phyloP scores from a whole-genome alignment of 73 alveolate genomes.

The Tetrahymena borealis region DNA sequence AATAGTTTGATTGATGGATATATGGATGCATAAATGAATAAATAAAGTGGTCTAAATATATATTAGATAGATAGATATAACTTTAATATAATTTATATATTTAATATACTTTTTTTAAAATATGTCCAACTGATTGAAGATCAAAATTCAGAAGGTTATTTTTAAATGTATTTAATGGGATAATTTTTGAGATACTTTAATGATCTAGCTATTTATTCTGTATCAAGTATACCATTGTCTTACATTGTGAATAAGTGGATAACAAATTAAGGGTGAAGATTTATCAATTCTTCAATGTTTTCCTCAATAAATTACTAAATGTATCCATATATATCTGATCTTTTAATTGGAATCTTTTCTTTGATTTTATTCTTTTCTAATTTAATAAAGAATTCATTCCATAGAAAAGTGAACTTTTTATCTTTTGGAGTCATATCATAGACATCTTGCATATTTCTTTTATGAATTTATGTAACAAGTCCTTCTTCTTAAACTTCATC shows the following conservation, averaged over 20 bases:
- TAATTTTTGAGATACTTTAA: not conserved
- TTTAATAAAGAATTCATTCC: not conserved
- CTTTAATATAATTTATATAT: too few species aligned
- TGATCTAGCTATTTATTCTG: not conserved
- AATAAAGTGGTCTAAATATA: too few species aligned
- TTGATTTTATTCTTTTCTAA: not conserved
- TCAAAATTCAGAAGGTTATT: too few species aligned
- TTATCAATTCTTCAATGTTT: not conserved
- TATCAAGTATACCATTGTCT: not conserved
- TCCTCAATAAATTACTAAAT: not conserved
- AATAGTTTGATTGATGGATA: too few species aligned
- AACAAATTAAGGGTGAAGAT: not conserved
- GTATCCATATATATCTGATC: not conserved
- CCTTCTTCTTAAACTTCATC: not conserved
- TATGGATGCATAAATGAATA: too few species aligned
- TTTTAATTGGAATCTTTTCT: not conserved
- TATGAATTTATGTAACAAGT: not conserved
- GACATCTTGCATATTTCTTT: not conserved
- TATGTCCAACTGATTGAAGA: too few species aligned
- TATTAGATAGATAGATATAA: too few species aligned
- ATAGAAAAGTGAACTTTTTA: not conserved
- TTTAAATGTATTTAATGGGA: not conserved
- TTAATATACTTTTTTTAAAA: too few species aligned
- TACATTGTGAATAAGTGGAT: not conserved
- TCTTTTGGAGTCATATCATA: not conserved